phyloP scores from a whole-genome alignment of 2,329 filamentous ascomycete genomes.

The Fusarium ambrosium region DNA sequence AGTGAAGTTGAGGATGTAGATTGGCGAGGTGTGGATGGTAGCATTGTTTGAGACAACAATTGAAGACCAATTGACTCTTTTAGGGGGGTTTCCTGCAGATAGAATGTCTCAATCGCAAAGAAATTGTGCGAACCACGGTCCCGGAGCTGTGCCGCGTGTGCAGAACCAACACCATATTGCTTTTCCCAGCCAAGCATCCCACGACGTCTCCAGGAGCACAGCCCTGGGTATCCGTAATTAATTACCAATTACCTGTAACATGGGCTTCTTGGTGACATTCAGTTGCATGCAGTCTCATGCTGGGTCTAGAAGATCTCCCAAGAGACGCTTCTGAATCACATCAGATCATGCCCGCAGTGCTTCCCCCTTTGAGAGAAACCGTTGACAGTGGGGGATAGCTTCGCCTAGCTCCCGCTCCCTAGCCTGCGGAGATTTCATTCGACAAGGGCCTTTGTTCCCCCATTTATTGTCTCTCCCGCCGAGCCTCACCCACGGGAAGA shows the following conservation, averaged over 20 bases:
- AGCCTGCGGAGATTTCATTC: neutral
- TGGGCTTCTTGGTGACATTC: neutral
- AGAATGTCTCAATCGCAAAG: neutral
- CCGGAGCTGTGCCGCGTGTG: neutral
- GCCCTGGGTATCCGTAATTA: neutral
- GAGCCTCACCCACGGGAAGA: neutral
- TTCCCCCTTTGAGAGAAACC: neutral
- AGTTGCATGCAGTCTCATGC: constrained; percentile 2
- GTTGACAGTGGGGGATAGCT: neutral
- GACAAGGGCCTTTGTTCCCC: neutral
- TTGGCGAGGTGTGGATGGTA: neutral
- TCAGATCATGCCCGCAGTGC: neutral
- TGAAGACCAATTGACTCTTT: neutral
- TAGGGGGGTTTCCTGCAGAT: neutral
- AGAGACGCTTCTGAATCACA: neutral
- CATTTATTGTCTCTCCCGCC: neutral
- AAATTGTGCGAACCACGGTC: neutral
- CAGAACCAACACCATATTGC: neutral
- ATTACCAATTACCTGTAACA: neutral
- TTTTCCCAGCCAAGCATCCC: neutral
- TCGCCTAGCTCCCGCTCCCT: neutral
- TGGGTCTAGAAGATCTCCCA: neutral
- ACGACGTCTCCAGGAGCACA: neutral
- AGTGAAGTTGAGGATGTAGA: neutral
- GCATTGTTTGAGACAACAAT: neutral